A percentile compares a stretch with the other conserved stretches of the same genome.
phyloP scores from a whole-genome alignment of 768 basidiomycete genomes.

The Trametes cingulata region DNA sequence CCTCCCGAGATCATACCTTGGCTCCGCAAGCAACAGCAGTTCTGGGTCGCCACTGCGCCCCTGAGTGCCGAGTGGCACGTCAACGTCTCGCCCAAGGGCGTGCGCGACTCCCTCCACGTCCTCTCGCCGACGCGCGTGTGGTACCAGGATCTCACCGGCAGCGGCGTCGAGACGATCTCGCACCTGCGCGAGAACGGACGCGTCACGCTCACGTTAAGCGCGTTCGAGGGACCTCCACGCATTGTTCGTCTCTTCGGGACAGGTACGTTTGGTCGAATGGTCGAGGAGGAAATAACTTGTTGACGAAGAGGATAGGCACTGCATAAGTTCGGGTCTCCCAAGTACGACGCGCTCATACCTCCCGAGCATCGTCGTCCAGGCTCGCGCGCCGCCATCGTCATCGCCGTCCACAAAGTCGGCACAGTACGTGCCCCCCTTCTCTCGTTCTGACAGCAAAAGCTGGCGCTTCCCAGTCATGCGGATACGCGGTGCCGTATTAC shows the following conservation, averaged over 20 bases:
- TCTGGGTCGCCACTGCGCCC: conserved; percentile 73
- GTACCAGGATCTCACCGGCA: conserved; percentile 76
- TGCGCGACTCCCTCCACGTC: conserved; percentile 60
- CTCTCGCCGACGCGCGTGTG: conserved; percentile 55
- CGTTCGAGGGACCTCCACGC: conserved; percentile 59
- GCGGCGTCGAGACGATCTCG: conserved; percentile 62
- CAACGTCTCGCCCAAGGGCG: conserved; percentile 69
- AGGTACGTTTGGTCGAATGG: conserved; percentile 38
- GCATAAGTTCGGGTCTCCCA: conserved; percentile 62
- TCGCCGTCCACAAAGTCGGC: conserved; percentile 62
- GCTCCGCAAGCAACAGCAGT: conserved; percentile 63
- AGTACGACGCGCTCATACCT: conserved; percentile 56
- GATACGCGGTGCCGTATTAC: conserved; percentile 63
- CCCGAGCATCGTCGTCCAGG: conserved; percentile 49
- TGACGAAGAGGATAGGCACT: conserved; percentile 43
- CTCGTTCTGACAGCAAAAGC: conserved; percentile 1
- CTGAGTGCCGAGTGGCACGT: conserved; percentile 57
- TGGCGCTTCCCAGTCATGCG: conserved; percentile 54
- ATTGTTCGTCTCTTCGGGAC: conserved; percentile 62
- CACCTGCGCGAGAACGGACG: conserved; percentile 65
- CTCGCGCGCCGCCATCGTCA: conserved; percentile 58
- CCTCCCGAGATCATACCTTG: conserved; percentile 54
- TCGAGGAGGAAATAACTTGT: background rate
- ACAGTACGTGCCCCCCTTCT: conserved; percentile 35
- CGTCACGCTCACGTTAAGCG: conserved; percentile 61